A percentile compares a stretch with the other conserved stretches of the same genome.
Conservation (phyloP, 371 early-diverging fungal species). For the Synchytrium microbalum region DNA sequence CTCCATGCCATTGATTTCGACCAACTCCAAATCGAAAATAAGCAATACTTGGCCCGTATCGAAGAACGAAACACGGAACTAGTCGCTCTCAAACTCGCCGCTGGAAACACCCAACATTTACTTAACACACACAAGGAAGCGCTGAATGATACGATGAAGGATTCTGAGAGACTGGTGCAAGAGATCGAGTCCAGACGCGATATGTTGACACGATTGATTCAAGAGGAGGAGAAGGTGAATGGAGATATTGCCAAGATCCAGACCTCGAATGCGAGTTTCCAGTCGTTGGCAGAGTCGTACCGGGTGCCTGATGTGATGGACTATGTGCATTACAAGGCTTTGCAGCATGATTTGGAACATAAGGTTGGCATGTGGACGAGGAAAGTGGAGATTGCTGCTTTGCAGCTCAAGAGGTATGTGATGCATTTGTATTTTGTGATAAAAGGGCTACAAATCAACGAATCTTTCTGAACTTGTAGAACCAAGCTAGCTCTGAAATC, state of each 20-base stretch:
- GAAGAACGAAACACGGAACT: slow-evolving; percentile 50
- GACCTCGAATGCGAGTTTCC: slow-evolving; percentile 21
- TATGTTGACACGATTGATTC: slow-evolving; percentile 26
- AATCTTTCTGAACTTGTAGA: neutral
- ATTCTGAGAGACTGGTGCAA: slow-evolving; percentile 23
- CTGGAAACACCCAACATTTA: slow-evolving; percentile 40
- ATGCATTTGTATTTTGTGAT: neutral
- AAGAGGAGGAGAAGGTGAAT: slow-evolving; percentile 28
- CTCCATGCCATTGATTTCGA: slow-evolving; percentile 55
- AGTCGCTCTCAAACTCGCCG: slow-evolving; percentile 45
- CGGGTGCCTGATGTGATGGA: slow-evolving; percentile 43
- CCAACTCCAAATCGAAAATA: slow-evolving; percentile 53
- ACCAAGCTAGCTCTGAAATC: neutral
- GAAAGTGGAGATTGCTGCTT: slow-evolving; percentile 41
- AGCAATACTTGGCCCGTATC: slow-evolving; percentile 47
- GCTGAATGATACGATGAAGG: slow-evolving; percentile 29
- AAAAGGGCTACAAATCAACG: neutral
- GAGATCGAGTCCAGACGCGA: slow-evolving; percentile 38
- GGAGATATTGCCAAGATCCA: slow-evolving; percentile 27
- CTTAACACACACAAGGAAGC: slow-evolving; percentile 38
- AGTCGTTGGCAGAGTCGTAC: slow-evolving; percentile 29
- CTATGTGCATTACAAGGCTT: slow-evolving; percentile 38
- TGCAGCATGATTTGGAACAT: slow-evolving; percentile 32
- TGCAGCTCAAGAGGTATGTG: slow-evolving; percentile 35
- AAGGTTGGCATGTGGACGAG: slow-evolving; percentile 40